These are phyloP conservation scores for Scheffersomyces lignicola DNA, from an alignment of 1,139 yeast genomes.

Conservation along the genomic window DNA sequence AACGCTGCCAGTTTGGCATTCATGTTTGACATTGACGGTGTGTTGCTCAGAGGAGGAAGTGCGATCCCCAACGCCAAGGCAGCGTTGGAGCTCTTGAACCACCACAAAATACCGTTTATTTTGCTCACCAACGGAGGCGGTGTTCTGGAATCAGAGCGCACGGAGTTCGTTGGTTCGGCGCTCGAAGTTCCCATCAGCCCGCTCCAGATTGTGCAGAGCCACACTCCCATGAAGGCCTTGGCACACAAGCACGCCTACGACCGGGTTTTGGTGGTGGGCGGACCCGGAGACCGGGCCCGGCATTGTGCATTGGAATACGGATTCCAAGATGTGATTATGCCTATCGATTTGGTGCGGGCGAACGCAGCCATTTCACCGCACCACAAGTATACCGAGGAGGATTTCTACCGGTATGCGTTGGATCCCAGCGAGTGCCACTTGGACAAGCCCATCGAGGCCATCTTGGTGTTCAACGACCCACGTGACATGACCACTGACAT, in stretches of 20 bases:
- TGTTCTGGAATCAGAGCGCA: constrained; percentile 61
- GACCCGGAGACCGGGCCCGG: constrained; percentile 68
- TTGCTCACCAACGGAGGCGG: constrained; percentile 96
- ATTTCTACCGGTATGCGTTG: constrained; percentile 47
- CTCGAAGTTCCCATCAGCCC: constrained; percentile 54
- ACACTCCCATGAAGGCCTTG: constrained; percentile 80
- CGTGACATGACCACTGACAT: constrained; percentile 86
- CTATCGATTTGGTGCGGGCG: constrained; percentile 65
- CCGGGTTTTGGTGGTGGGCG: constrained; percentile 82
- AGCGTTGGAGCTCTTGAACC: constrained; percentile 60
- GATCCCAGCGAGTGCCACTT: constrained; percentile 26
- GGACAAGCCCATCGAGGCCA: constrained; percentile 63
- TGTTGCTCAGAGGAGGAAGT: constrained; percentile 72
- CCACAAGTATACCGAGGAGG: constrained; percentile 51
- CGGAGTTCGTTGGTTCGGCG: constrained; percentile 52
- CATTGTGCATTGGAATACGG: constrained; percentile 79
- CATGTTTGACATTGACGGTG: constrained; percentile 76
- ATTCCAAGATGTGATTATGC: constrained; percentile 72
- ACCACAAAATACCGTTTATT: constrained; percentile 71
- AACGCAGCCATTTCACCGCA: constrained; percentile 73
- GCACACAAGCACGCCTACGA: constrained; percentile 44
- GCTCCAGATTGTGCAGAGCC: constrained; percentile 80
- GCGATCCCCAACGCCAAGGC: constrained; percentile 68
- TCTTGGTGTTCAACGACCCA: constrained; percentile 88
- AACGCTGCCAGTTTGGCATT: constrained; percentile 25